Evolutionary conservation across 768 basidiomycete species (phyloP).

Genomic region (Phaeotremella skinneri): DNA sequence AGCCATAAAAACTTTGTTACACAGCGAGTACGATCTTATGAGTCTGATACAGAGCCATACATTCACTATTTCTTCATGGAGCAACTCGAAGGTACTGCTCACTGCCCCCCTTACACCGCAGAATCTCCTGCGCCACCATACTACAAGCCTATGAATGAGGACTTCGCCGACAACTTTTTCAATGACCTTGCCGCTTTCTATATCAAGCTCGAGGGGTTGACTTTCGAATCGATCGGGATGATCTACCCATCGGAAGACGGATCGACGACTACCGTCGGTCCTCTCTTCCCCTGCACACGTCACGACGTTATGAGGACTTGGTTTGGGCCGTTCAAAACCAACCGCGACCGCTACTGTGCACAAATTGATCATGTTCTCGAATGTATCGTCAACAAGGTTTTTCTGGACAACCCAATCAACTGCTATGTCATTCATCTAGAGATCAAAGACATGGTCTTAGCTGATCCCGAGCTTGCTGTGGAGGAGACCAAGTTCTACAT

Average conservation of each 20-base stretch:
- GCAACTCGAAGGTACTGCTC: background rate
- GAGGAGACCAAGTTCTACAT: constrained; percentile 15
- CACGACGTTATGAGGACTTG: background rate
- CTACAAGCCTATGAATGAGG: background rate
- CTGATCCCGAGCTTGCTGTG: constrained; percentile 12
- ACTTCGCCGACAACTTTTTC: background rate
- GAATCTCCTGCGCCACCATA: background rate
- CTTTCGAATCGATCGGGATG: constrained; percentile 17
- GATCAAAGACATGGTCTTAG: constrained; percentile 6
- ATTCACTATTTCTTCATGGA: constrained; percentile 9
- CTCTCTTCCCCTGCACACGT: background rate
- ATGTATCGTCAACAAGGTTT: background rate
- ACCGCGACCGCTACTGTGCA: constrained; percentile 6
- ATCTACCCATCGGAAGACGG: background rate
- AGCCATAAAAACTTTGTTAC: background rate
- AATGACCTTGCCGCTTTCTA: constrained; percentile 7
- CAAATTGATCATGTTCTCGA: constrained; percentile 11
- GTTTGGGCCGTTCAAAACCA: constrained; percentile 12
- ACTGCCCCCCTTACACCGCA: background rate
- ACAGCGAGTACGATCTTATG: background rate
- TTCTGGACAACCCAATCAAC: background rate
- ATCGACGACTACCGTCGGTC: constrained; percentile 8
- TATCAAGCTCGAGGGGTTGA: constrained; percentile 8
- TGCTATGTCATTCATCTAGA: constrained; percentile 15
- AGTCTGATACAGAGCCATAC: background rate